Evolutionary conservation across 2,329 filamentous ascomycete species (phyloP).

Genomic region (Tolypocladium sp.): DNA sequence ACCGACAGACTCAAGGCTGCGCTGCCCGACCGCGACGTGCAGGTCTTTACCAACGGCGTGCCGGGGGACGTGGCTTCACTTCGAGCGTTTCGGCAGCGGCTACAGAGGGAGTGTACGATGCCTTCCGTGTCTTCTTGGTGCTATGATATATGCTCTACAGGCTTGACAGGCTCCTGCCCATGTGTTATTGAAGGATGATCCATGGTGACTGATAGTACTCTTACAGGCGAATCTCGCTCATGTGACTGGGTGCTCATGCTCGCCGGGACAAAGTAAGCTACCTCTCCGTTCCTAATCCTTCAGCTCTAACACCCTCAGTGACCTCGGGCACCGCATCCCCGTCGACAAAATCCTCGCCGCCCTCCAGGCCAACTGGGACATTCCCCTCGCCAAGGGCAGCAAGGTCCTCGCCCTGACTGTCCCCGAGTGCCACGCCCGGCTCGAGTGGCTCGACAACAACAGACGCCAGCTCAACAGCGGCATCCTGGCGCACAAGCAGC

Average conservation of each 20-base stretch:
- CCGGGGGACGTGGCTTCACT: constrained; percentile 40
- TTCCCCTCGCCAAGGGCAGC: constrained; percentile 36
- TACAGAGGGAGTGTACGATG: constrained; percentile 25
- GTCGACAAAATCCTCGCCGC: constrained; percentile 35
- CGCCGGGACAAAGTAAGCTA: constrained; percentile 51
- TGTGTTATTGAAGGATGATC: neutral
- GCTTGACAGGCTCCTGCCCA: neutral
- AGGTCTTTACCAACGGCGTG: constrained; percentile 38
- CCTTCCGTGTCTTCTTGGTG: neutral
- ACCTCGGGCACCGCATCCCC: constrained; percentile 33
- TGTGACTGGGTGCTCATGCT: constrained; percentile 56
- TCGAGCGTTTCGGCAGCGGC: constrained; percentile 18
- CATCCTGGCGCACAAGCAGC: constrained; percentile 39
- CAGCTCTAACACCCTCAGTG: constrained; percentile 22
- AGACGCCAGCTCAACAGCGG: constrained; percentile 40
- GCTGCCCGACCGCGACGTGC: constrained; percentile 32
- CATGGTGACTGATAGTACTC: neutral
- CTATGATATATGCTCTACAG: neutral
- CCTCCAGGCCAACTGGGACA: constrained; percentile 40
- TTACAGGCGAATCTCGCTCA: constrained; percentile 11
- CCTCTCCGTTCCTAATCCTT: neutral
- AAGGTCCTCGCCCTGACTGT: constrained; percentile 57
- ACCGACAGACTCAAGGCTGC: constrained; percentile 33
- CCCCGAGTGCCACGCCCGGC: constrained; percentile 35
- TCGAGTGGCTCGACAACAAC: constrained; percentile 17